These are phyloP conservation scores for Cyberlindnera mycetangii DNA, from an alignment of 805 yeast genomes.

Conservation along the genomic window DNA sequence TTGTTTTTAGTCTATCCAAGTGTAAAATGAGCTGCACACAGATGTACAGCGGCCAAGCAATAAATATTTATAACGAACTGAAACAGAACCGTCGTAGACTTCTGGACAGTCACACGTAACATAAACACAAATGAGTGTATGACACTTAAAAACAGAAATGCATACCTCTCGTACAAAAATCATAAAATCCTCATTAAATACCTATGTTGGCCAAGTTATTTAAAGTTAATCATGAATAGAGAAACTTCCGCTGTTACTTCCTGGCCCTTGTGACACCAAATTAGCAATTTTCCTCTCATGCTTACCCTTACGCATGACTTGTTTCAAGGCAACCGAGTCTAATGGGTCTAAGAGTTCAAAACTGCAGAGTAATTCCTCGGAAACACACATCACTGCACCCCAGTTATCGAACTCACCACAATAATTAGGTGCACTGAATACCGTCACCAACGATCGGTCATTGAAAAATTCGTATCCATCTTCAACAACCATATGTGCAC, in stretches of 20 bases:
- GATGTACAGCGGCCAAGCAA: not conserved
- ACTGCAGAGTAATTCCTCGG: conserved; percentile 87
- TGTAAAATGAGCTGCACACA: not conserved
- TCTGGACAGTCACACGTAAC: too few species aligned
- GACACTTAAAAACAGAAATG: not conserved
- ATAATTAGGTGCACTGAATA: conserved; percentile 97
- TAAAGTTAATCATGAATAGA: conserved; percentile 5
- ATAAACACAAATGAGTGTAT: not conserved
- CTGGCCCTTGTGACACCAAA: conserved; percentile 26
- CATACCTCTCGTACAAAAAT: not conserved
- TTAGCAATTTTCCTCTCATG: conserved; percentile 73
- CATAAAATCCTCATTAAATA: not conserved
- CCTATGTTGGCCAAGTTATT: not conserved
- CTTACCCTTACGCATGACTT: conserved; percentile 91
- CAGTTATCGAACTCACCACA: conserved; percentile 74
- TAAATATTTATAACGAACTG: conserved; percentile 12
- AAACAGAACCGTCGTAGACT: not conserved
- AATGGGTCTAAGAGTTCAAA: conserved; percentile 93
- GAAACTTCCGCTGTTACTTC: conserved; percentile 26
- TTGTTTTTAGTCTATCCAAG: not conserved
- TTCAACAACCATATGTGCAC: conserved; percentile 97
- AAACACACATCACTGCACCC: conserved; percentile 98
- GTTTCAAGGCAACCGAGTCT: conserved; percentile 89
- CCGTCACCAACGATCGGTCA: conserved; percentile 83
- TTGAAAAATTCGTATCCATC: conserved; percentile 96